phyloP scores from a whole-genome alignment of 805 yeast genomes.

The Torulaspora maleeae region DNA sequence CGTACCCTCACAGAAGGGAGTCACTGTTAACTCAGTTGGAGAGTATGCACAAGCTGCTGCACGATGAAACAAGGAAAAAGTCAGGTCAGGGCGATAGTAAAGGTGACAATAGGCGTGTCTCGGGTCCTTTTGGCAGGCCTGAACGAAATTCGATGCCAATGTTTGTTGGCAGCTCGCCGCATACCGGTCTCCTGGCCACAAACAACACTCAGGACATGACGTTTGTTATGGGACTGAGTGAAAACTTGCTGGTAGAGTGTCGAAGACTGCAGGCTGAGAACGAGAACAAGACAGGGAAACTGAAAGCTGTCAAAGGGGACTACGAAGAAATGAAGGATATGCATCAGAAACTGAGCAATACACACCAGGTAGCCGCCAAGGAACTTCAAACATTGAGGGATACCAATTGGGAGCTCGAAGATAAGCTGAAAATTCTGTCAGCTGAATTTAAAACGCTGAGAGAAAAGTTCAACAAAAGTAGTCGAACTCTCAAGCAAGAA shows the following conservation, averaged over 20 bases:
- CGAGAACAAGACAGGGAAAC: slow-evolving; percentile 41
- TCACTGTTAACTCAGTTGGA: slow-evolving; percentile 23
- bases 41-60: slow-evolving; percentile 20
- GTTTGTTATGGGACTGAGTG: slow-evolving; percentile 70
- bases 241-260: slow-evolving; percentile 64
- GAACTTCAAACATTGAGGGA: slow-evolving; percentile 43
- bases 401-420: slow-evolving; percentile 61
- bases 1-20: slow-evolving; percentile 11
- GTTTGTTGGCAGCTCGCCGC: slow-evolving; percentile 24
- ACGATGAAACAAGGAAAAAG: slow-evolving; percentile 12
- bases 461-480: slow-evolving; percentile 41
- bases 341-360: slow-evolving; percentile 19
- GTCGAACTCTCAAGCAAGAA: slow-evolving; percentile 35
- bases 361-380: slow-evolving; percentile 13
- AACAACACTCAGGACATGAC: slow-evolving; percentile 56
- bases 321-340: slow-evolving; percentile 31
- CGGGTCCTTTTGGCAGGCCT: slow-evolving; percentile 13
- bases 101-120: slow-evolving; percentile 11
- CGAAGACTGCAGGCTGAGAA: slow-evolving; percentile 65
- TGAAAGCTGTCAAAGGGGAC: slow-evolving; percentile 44
- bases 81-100: slow-evolving; percentile 1
- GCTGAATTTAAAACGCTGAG: slow-evolving; percentile 37
- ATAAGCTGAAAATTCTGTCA: slow-evolving; percentile 40
- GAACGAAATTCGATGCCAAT: slow-evolving; percentile 22
- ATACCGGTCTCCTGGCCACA: slow-evolving; percentile 27